Evolutionary conservation across 2,329 filamentous ascomycete genomes (phyloP).

Genomic region (Diaporthe sp.): DNA sequence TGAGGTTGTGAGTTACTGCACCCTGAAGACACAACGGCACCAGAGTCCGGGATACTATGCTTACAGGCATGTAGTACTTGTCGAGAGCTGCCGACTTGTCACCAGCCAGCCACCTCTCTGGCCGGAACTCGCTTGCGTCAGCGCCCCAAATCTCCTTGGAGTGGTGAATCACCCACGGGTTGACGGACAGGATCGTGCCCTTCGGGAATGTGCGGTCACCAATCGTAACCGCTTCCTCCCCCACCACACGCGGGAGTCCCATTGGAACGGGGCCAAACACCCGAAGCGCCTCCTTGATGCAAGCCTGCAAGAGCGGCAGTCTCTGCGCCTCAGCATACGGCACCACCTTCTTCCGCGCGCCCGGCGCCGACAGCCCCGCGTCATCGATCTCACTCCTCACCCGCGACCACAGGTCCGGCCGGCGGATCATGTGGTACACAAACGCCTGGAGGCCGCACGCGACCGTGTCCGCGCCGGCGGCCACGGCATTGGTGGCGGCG

Average conservation of each 20-base stretch:
- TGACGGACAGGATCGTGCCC: slow-evolving; percentile 46
- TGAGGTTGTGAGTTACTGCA: not conserved
- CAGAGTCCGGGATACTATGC: slow-evolving; percentile 34
- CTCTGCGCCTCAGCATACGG: slow-evolving; percentile 45
- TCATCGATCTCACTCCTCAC: slow-evolving; percentile 43
- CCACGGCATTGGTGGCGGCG: slow-evolving; percentile 39
- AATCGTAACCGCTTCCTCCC: slow-evolving; percentile 44
- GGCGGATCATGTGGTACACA: slow-evolving; percentile 44
- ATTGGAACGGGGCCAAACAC: slow-evolving; percentile 46
- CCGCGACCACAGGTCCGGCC: slow-evolving; percentile 39
- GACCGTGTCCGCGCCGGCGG: slow-evolving; percentile 44
- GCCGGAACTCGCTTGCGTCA: slow-evolving; percentile 42
- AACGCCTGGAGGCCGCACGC: slow-evolving; percentile 43
- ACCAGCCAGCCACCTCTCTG: slow-evolving; percentile 42
- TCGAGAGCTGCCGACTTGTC: slow-evolving; percentile 38
- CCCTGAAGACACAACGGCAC: not conserved
- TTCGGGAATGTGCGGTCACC: slow-evolving; percentile 45
- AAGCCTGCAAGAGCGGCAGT: slow-evolving; percentile 50
- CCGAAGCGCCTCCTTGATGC: slow-evolving; percentile 50
- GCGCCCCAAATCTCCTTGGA: slow-evolving; percentile 43
- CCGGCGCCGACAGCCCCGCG: slow-evolving; percentile 22
- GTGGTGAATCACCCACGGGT: slow-evolving; percentile 45
- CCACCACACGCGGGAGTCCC: slow-evolving; percentile 46
- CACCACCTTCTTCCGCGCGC: slow-evolving; percentile 37
- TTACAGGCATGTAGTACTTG: slow-evolving; percentile 35